phyloP scores from a whole-genome alignment of 1,139 yeast genomes.

The Lodderomyces metapsilosis region DNA sequence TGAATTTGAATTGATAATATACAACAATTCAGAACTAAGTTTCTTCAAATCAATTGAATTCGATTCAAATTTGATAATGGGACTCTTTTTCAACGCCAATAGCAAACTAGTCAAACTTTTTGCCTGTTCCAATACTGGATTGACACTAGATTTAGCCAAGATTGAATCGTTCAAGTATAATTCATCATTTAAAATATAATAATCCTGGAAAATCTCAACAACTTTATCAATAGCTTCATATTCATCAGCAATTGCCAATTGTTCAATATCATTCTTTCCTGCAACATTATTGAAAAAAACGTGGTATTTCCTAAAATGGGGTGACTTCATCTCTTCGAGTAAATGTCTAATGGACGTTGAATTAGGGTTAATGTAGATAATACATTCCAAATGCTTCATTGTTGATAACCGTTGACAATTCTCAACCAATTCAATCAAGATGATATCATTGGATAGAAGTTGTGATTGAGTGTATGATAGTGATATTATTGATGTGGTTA shows the following conservation, averaged over 20 bases:
- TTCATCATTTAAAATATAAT: conserved; percentile 67
- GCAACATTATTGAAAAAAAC: conserved; percentile 75
- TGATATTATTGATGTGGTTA: conserved; percentile 81
- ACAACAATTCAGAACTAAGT: conserved; percentile 68
- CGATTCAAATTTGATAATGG: conserved; percentile 72
- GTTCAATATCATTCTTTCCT: conserved; percentile 73
- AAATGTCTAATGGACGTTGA: conserved; percentile 60
- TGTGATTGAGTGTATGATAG: conserved; percentile 86
- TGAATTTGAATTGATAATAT: conserved; percentile 56
- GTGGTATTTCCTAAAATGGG: conserved; percentile 77
- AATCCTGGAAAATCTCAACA: conserved; percentile 83
- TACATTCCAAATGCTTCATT: conserved; percentile 80
- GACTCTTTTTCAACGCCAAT: conserved; percentile 72
- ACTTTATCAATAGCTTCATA: conserved; percentile 74
- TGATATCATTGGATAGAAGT: conserved; percentile 75
- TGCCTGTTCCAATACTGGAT: conserved; percentile 41
- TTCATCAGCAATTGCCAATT: conserved; percentile 87
- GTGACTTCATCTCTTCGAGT: conserved; percentile 65
- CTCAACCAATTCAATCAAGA: conserved; percentile 69
- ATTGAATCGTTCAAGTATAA: conserved; percentile 40
- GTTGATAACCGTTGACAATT: conserved; percentile 62
- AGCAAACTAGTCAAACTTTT: conserved; percentile 64
- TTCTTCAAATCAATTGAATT: conserved; percentile 62
- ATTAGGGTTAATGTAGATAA: conserved; percentile 76
- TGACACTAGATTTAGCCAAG: conserved; percentile 4